These are phyloP conservation scores for Cladophialophora yegresii DNA, from an alignment of 2,329 filamentous ascomycete genomes.

Conservation along the genomic window DNA sequence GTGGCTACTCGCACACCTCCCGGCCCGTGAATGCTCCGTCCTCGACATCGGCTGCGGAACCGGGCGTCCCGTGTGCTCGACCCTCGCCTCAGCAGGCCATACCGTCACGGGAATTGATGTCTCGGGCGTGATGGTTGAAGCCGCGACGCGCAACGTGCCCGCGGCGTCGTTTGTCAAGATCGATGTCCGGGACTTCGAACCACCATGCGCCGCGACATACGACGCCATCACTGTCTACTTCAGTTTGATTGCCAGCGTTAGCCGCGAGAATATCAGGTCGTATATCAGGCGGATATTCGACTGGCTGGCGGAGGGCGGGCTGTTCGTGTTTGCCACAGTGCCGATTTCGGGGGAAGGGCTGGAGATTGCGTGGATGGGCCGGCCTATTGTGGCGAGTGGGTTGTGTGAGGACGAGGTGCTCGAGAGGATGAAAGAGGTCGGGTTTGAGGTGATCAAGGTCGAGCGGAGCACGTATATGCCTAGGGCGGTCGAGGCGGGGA, in stretches of 20 bases:
- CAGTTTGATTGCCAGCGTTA: slow-evolving; percentile 1
- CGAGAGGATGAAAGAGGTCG: background rate
- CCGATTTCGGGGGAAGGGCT: slow-evolving; percentile 7
- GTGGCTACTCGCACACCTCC: no score
- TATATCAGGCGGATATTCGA: background rate
- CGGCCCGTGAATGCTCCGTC: no score
- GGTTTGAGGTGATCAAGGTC: background rate
- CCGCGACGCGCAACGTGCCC: background rate
- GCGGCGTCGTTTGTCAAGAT: background rate
- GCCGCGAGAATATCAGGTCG: background rate
- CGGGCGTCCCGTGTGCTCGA: no score
- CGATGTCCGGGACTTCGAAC: background rate
- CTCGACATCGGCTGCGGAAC: no score
- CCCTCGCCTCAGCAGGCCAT: no score
- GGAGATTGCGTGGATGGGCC: slow-evolving; percentile 18
- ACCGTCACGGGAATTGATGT: no score
- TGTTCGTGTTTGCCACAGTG: background rate
- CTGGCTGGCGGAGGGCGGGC: background rate
- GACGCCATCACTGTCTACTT: background rate
- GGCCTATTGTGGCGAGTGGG: slow-evolving; percentile 12
- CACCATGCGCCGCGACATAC: background rate
- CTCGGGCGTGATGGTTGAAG: no score
- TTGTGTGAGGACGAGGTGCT: slow-evolving; percentile 9
- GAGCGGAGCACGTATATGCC: background rate
- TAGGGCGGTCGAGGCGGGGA: background rate